Conservation (phyloP, 2,329 filamentous ascomycete genomes). For the Colletotrichum sp. region DNA sequence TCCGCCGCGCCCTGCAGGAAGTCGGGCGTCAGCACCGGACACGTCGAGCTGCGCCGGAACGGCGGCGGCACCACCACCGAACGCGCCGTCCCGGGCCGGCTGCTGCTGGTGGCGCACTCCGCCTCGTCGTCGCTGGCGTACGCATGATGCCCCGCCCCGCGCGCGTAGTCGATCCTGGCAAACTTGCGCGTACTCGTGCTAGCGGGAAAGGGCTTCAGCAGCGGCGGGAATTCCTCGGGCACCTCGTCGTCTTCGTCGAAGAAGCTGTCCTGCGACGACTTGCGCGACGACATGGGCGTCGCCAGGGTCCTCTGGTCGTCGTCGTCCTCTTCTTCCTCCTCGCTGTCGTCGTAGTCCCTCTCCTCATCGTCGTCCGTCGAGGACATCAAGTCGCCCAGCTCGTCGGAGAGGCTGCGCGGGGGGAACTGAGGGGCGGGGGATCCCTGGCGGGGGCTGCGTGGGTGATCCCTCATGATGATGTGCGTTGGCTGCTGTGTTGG, state of each 20-base stretch:
- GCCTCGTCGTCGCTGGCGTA: neutral
- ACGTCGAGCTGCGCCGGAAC: conserved; percentile 7
- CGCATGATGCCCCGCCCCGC: neutral
- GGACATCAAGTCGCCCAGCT: conserved; percentile 14
- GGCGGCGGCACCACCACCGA: neutral
- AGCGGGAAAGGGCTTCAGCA: neutral
- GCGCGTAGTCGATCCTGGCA: neutral
- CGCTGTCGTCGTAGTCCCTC: neutral
- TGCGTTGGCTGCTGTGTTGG: neutral
- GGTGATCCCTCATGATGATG: conserved; percentile 7
- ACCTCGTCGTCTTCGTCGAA: neutral
- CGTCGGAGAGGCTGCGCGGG: conserved; percentile 3
- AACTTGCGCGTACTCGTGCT: neutral
- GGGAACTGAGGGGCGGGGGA: neutral
- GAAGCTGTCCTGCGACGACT: conserved; percentile 2
- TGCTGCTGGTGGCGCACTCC: neutral
- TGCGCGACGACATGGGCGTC: conserved; percentile 9
- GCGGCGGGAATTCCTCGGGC: neutral
- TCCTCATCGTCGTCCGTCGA: conserved; percentile 11
- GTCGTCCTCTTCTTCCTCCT: neutral
- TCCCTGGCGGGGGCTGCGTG: neutral
- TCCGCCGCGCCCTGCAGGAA: conserved; percentile 13
- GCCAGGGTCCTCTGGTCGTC: neutral
- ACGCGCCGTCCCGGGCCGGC: neutral
- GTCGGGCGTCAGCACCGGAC: conserved; percentile 2